phyloP scores from a whole-genome alignment of 1,284 basidiomycete genomes.

The Microbotryomycetes sp. region DNA sequence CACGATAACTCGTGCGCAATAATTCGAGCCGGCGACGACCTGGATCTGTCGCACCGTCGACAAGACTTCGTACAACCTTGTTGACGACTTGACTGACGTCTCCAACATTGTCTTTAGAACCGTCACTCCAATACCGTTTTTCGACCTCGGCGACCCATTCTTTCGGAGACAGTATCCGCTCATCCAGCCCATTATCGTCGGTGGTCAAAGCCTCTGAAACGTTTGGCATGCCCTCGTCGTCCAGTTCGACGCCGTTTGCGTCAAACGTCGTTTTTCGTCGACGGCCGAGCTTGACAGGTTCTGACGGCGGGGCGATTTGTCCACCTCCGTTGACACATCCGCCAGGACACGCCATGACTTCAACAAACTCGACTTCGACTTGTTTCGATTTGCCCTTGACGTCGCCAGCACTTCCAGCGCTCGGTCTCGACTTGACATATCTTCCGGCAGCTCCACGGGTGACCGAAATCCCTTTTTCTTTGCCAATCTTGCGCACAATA shows the following conservation, averaged over 20 bases:
- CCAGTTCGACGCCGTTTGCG: conserved; percentile 52
- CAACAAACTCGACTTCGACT: conserved; percentile 82
- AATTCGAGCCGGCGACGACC: conserved; percentile 46
- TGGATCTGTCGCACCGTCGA: conserved; percentile 32
- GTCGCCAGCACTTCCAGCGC: conserved; percentile 50
- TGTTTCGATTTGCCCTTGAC: conserved; percentile 41
- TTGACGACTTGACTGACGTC: conserved; percentile 7
- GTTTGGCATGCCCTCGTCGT: conserved; percentile 45
- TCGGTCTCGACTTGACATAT: conserved; percentile 36
- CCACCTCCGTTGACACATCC: conserved; percentile 98
- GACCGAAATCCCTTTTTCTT: conserved; percentile 67
- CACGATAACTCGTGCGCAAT: conserved; percentile 76
- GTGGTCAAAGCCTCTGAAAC: conserved; percentile 38
- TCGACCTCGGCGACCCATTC: conserved; percentile 33
- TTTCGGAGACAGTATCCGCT: conserved; percentile 23
- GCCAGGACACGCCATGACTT: conserved; percentile 98
- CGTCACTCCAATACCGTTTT: conserved; percentile 19
- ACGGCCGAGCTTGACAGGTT: conserved; percentile 4
- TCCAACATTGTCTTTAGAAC: conserved; percentile 19
- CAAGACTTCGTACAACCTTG: background rate
- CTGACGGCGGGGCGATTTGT: conserved; percentile 60
- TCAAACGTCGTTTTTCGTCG: conserved; percentile 49
- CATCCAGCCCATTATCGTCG: conserved; percentile 9
- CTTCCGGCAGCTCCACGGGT: conserved; percentile 48
- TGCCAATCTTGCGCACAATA: conserved; percentile 86